A percentile compares a stretch with the other conserved stretches of the same genome.
Evolutionary conservation across 805 yeast species (phyloP).

Genomic region (Candida fluviatilis): DNA sequence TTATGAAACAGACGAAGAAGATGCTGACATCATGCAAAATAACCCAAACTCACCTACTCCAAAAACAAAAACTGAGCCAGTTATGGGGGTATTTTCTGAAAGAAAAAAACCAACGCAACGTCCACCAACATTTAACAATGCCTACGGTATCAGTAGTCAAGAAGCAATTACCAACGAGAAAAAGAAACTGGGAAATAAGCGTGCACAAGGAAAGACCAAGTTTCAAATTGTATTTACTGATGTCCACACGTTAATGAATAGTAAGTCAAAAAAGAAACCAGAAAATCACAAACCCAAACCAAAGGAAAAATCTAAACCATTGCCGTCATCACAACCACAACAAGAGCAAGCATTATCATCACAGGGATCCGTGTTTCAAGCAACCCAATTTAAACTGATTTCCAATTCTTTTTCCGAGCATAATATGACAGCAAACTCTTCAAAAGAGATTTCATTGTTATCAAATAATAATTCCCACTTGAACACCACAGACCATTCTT

Average conservation of each 20-base stretch:
- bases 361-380: neutral
- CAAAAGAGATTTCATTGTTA: constrained; percentile 26
- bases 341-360: neutral
- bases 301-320: constrained; percentile 2
- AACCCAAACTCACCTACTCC: constrained; percentile 22
- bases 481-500: constrained; percentile 35
- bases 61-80: constrained; percentile 23
- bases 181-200: constrained; percentile 2
- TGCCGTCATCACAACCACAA: constrained; percentile 3
- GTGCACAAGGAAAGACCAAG: constrained; percentile 31
- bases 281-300: neutral
- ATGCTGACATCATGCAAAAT: constrained; percentile 6
- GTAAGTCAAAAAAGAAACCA: constrained; percentile 11
- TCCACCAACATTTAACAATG: neutral
- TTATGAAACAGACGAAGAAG: constrained; percentile 7
- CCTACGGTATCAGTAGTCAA: neutral
- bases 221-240: constrained; percentile 46
- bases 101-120: constrained; percentile 11
- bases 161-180: neutral
- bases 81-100: constrained; percentile 38
- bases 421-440: constrained; percentile 12
- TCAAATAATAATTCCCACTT: constrained; percentile 32
- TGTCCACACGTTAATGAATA: constrained; percentile 25
- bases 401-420: constrained; percentile 9
- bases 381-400: neutral